Evolutionary conservation across 306 rosid species (phyloP), one percentile per base, ranked within the genome.

Genomic region (Sesbania bispinosa): DNA sequence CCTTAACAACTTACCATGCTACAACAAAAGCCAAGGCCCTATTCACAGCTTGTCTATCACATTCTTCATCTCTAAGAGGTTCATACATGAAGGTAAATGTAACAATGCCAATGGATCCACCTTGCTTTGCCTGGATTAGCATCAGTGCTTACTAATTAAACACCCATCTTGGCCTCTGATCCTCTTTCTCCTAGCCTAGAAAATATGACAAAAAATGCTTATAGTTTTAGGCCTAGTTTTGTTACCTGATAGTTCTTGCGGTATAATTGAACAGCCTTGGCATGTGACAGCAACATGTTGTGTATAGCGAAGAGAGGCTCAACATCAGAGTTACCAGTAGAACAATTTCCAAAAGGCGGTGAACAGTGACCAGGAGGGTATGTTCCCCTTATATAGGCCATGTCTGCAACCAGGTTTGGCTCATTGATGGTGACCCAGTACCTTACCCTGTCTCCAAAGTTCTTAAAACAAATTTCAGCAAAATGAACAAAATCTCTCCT

Each of bases 261-360:
- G 74, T 88, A 90, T 42, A 84, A 32, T 0, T 80, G 71, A 72
- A 74, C 93, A 16, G 87, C 87, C 82, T 53, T 82, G 61, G 94
- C 89, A 73, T 88, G 96, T 46, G 94, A 73, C 20, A 90, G 67
- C 33, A 90, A 45, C 82, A 80, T 75, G 33, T 90, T 88, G 80
- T 88, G 96, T 88, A 88, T 41, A 10, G 43, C 90, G 3, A 79
- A 21, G 32, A 88, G 92, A 69, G 92, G 92, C 87, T 90, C 94
- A 30, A 43, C 35, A 43, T 86, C 86, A 1, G 96, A 84, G 67
- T 88, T 73, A 27, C 93, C 96, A 4, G 5, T 5, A 6, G 70
- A 41, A 41, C 96, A 90, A n/a, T 82, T 86, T 71, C 96, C 96
- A 62, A 86, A 90, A 1, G 96, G 91, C 0, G 53, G 75, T 0